A percentile compares a stretch with the other conserved stretches of the same genome.
These are phyloP conservation scores for Arthrobotrys megalospora DNA, from an alignment of 2,329 filamentous ascomycete genomes.

Conservation along the genomic window DNA sequence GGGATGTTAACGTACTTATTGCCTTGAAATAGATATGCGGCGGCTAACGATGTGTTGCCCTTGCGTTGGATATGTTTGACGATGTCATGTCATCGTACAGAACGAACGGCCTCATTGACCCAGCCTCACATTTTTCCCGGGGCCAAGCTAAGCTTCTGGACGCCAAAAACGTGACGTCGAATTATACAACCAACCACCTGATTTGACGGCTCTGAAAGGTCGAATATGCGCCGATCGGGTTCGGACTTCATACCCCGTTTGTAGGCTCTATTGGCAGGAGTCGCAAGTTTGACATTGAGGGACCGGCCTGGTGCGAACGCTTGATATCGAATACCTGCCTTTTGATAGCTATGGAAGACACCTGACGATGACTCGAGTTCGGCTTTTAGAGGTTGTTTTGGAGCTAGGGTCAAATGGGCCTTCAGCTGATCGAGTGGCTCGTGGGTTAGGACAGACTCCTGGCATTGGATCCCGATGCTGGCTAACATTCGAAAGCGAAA, in stretches of 20 bases:
- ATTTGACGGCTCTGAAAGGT: conserved; percentile 39
- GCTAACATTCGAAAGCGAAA: conserved; percentile 1
- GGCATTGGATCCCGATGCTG: conserved; percentile 20
- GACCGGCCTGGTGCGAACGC: conserved; percentile 13
- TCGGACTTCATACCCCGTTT: conserved; percentile 38
- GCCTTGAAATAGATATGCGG: conserved; percentile 23
- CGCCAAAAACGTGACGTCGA: conserved; percentile 35
- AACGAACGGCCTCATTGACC: conserved; percentile 51
- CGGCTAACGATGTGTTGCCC: conserved; percentile 26
- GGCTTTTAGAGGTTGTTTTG: conserved; percentile 3
- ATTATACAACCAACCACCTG: conserved; percentile 39
- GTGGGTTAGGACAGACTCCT: conserved; percentile 28
- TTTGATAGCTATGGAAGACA: conserved; percentile 10
- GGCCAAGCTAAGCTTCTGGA: background rate
- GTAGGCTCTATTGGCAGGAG: conserved; percentile 29
- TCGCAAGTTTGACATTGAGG: conserved; percentile 27
- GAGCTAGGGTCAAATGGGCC: background rate
- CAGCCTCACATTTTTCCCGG: conserved; percentile 50
- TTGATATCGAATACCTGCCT: conserved; percentile 24
- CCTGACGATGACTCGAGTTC: conserved; percentile 31
- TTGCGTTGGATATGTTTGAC: conserved; percentile 56
- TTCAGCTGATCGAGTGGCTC: conserved; percentile 54
- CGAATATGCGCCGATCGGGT: conserved; percentile 50
- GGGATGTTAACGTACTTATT: background rate
- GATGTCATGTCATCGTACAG: conserved; percentile 57